Evolutionary conservation across 2,329 filamentous ascomycete species (phyloP).

Genomic region (Chaetomium olivaceum): DNA sequence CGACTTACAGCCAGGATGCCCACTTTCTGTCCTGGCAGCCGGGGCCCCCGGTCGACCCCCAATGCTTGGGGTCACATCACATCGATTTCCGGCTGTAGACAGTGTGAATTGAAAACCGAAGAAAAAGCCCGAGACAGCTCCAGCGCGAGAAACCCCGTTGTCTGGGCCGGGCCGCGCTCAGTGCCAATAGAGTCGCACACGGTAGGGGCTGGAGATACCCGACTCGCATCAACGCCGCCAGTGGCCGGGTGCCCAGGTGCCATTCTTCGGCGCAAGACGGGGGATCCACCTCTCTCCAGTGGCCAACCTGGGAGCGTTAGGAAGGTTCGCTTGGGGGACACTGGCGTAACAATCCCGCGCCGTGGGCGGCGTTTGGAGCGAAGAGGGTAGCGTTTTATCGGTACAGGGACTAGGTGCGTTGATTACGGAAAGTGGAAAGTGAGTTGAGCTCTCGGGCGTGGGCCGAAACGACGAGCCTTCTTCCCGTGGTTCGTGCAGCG

Average conservation of each 20-base stretch:
- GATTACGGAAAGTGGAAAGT: slow-evolving; percentile 16
- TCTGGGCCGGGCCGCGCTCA: not conserved
- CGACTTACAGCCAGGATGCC: slow-evolving; percentile 31
- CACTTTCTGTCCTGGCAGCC: slow-evolving; percentile 20
- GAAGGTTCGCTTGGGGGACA: slow-evolving; percentile 23
- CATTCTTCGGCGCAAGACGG: slow-evolving; percentile 7
- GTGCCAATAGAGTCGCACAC: slow-evolving; percentile 13
- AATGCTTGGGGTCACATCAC: slow-evolving; percentile 22
- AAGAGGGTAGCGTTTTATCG: slow-evolving; percentile 21
- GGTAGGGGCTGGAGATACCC: slow-evolving; percentile 21
- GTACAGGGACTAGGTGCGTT: slow-evolving; percentile 25
- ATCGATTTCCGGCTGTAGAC: slow-evolving; percentile 20
- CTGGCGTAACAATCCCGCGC: slow-evolving; percentile 24
- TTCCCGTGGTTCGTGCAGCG: slow-evolving; percentile 2
- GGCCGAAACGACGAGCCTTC: not conserved
- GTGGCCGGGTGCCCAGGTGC: slow-evolving; percentile 15
- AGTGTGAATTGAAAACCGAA: slow-evolving; percentile 28
- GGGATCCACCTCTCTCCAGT: slow-evolving; percentile 19
- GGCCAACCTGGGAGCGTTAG: slow-evolving; percentile 19
- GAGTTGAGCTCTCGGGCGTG: slow-evolving; percentile 25
- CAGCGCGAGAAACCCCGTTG: not conserved
- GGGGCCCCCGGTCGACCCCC: slow-evolving; percentile 23
- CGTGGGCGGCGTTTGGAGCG: slow-evolving; percentile 23
- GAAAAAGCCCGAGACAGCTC: slow-evolving; percentile 25
- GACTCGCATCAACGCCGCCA: slow-evolving; percentile 19